Evolutionary conservation across 805 yeast species (phyloP).

Genomic region (Candida cerambycidarum): DNA sequence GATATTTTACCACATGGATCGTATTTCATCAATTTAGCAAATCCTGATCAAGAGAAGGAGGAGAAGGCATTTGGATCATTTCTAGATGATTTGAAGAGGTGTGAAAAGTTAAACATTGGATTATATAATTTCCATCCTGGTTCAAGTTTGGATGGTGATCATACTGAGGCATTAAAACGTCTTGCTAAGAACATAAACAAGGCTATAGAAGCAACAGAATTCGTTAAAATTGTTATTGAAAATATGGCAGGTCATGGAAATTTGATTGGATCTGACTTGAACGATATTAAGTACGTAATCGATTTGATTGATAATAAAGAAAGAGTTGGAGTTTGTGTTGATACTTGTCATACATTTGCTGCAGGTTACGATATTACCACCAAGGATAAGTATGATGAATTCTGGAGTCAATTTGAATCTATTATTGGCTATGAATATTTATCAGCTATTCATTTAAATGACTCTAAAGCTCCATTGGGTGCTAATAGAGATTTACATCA

Average conservation of each 20-base stretch:
- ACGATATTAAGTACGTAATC: constrained; percentile 75
- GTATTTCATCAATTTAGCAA: constrained; percentile 88
- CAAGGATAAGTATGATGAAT: constrained; percentile 53
- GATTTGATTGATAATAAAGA: constrained; percentile 73
- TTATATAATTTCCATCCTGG: constrained; percentile 94
- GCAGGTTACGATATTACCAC: constrained; percentile 90
- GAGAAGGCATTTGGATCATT: constrained; percentile 74
- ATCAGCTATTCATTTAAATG: constrained; percentile 84
- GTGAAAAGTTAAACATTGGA: constrained; percentile 84
- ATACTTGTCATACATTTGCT: constrained; percentile 95
- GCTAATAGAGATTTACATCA: constrained; percentile 93
- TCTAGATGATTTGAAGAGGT: constrained; percentile 81
- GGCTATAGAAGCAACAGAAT: constrained; percentile 70
- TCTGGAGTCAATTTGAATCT: constrained; percentile 77
- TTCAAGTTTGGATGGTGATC: constrained; percentile 72
- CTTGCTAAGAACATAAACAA: constrained; percentile 78
- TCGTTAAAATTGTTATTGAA: constrained; percentile 87
- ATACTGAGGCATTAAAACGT: constrained; percentile 58
- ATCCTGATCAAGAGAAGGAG: constrained; percentile 81
- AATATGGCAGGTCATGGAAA: constrained; percentile 98
- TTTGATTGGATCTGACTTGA: constrained; percentile 76
- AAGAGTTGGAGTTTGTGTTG: constrained; percentile 94
- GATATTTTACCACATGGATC: constrained; percentile 95
- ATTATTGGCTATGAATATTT: constrained; percentile 74
- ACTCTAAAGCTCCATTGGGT: constrained; percentile 90